Percentiles rank a stretch among this genome's conserved stretches.
phyloP scores from a whole-genome alignment of 768 basidiomycete species.

The Epithele typhae region DNA sequence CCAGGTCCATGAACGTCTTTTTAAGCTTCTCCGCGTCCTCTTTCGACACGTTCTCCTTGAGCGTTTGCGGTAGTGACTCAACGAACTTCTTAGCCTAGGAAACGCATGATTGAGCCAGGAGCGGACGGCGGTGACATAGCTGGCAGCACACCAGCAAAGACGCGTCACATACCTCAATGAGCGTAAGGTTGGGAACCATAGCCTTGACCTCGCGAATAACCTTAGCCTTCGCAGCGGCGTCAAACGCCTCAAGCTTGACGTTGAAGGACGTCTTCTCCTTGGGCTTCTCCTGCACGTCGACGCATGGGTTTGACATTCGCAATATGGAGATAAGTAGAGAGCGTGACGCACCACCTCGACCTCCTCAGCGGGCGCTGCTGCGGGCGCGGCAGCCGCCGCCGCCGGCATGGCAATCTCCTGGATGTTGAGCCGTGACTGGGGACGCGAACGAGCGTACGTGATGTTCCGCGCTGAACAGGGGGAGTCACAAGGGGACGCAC shows the following conservation, averaged over 20 bases:
- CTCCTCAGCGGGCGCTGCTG: constrained; percentile 52
- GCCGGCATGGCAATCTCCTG: constrained; percentile 95
- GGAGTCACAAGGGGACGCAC: constrained; percentile 35
- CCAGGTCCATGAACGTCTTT: constrained; percentile 83
- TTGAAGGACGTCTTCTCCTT: constrained; percentile 99
- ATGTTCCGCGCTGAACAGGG: neutral
- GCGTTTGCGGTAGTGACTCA: constrained; percentile 85
- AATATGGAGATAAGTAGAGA: neutral
- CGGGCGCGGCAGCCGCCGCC: constrained; percentile 55
- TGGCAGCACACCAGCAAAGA: neutral
- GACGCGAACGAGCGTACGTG: neutral
- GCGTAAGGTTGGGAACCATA: constrained; percentile 88
- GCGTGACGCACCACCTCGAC: constrained; percentile 55
- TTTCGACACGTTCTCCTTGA: constrained; percentile 94
- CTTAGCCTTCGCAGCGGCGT: constrained; percentile 89
- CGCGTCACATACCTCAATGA: constrained; percentile 79
- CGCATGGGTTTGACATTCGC: neutral
- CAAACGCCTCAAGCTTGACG: constrained; percentile 92
- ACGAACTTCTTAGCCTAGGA: constrained; percentile 98
- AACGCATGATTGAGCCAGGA: neutral
- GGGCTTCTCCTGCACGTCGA: constrained; percentile 71
- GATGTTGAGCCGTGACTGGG: constrained; percentile 86
- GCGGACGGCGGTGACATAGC: neutral
- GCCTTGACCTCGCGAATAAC: constrained; percentile 98
- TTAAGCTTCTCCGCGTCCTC: constrained; percentile 98